Percentiles rank a stretch among this genome's conserved stretches.
Evolutionary conservation across 2,329 filamentous ascomycete species (phyloP).

Genomic region (Cladophialophora yegresii): DNA sequence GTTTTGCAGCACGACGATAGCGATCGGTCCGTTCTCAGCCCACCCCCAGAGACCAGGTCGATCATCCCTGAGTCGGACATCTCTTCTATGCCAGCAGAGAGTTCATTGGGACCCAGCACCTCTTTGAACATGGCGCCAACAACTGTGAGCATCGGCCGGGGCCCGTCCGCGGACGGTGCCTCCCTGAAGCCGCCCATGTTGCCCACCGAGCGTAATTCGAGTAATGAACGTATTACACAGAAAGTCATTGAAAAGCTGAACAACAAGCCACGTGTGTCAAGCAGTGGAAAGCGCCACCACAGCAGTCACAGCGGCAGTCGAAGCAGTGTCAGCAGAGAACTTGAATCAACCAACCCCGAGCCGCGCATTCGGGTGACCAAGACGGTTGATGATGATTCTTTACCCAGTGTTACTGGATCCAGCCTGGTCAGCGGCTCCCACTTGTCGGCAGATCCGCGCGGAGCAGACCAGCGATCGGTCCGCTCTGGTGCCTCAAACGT

Average conservation of each 20-base stretch:
- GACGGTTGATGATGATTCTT: conserved; percentile 56
- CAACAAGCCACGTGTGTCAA: conserved; percentile 50
- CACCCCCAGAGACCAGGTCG: conserved; percentile 64
- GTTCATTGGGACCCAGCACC: conserved; percentile 62
- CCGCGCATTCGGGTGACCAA: conserved; percentile 53
- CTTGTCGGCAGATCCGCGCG: conserved; percentile 53
- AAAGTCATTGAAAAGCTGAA: conserved; percentile 69
- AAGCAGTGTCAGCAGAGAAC: conserved; percentile 47
- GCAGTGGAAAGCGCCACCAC: conserved; percentile 47
- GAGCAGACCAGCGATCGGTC: conserved; percentile 60
- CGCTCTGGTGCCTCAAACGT: conserved; percentile 64
- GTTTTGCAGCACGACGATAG: conserved; percentile 69
- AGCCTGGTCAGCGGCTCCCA: conserved; percentile 61
- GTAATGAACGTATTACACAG: conserved; percentile 67
- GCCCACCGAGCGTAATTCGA: conserved; percentile 63
- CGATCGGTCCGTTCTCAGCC: conserved; percentile 66
- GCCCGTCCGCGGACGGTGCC: conserved; percentile 42
- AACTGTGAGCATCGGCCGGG: conserved; percentile 51
- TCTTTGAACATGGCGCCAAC: conserved; percentile 39
- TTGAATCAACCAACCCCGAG: conserved; percentile 43
- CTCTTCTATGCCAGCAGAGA: conserved; percentile 76
- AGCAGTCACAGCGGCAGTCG: conserved; percentile 50
- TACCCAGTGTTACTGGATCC: conserved; percentile 59
- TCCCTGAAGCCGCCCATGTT: conserved; percentile 62
- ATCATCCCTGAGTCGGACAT: conserved; percentile 76